Evolutionary conservation across 441 rosid species (phyloP), one percentile per base, ranked within the genome.

Genomic region (Populus hybrid): DNA sequence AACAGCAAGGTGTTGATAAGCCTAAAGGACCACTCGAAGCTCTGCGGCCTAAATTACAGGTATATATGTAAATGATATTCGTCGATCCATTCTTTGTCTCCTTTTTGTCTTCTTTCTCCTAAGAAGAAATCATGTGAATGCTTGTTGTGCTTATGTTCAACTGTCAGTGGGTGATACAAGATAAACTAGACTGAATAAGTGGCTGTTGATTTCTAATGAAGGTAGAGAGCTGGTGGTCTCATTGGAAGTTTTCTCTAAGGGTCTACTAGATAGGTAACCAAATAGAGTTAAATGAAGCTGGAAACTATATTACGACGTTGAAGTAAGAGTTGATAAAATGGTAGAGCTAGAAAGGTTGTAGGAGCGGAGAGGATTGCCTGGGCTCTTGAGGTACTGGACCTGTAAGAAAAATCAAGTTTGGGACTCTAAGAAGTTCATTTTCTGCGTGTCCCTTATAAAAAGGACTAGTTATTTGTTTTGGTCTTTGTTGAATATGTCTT

Each of bases 1-100:
- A 84, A 82, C 94, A 96, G 99, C 99, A 96, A 91, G 99, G 99
- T 73, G 98, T 78, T 84, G 94, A 89, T 76, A 96, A 96, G 83
- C 99, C 99, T 31, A 96, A 96, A 89, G 99, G 99, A 84, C 98
- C 99, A 0, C 96, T 96, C 9, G 97, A 96, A 90, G 99, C 98
- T 59, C 98, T 96, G 81, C 97, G 98, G 82, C 99, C 99, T 31
- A 96, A 96, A 86, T 85, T 96, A 80, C 98, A 94, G 98, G 99
- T 96, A 84, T 36, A 36, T 56, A 18, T 38, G 65, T 72, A 40
- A 38, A 68, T 73, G 42, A 8, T 26, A n/a, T 77, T 6, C 21
- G 2, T 56, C 31, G 24, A 68, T 42, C 64, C 38, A 18, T 72
- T 21, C 33, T 61, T 35, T n/a, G 2, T 35, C 21, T 56, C 66